phyloP scores from a whole-genome alignment of 2,329 filamentous ascomycete species.

The Grosmannia huntii region DNA sequence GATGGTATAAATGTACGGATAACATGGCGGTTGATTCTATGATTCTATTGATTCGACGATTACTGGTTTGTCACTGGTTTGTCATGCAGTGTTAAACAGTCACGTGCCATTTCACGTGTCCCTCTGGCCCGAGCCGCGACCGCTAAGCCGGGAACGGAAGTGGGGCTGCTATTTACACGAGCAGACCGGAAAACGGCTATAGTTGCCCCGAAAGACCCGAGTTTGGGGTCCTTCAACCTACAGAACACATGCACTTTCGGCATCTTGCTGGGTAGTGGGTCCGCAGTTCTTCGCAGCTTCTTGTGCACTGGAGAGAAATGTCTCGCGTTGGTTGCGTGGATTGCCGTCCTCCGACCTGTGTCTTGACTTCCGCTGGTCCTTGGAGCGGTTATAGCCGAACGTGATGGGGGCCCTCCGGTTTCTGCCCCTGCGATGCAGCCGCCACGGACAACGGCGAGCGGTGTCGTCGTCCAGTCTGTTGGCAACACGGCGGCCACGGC shows the following conservation, averaged over 20 bases:
- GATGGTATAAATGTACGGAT: not conserved
- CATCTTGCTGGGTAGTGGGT: not conserved
- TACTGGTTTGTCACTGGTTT: too few relatives aligned
- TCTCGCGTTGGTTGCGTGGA: not conserved
- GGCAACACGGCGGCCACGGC: constrained; percentile 2
- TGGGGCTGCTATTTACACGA: not conserved
- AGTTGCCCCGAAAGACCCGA: not conserved
- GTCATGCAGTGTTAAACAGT: too few relatives aligned
- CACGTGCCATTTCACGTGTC: not conserved
- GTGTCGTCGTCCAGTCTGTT: not conserved
- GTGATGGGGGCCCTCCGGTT: not conserved
- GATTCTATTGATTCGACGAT: too few relatives aligned
- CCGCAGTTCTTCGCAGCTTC: not conserved
- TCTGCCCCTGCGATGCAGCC: not conserved
- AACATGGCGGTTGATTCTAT: not conserved
- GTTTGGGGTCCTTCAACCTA: not conserved
- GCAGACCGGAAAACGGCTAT: not conserved
- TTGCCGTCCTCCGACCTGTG: not conserved
- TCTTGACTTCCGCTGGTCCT: not conserved
- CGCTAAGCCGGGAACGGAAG: not conserved
- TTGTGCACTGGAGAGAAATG: not conserved
- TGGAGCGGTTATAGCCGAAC: not conserved
- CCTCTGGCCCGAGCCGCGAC: not conserved
- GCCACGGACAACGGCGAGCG: not conserved
- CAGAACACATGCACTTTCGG: not conserved